Base-by-base conservation (phyloP, 805 yeast species). In the Teunomyces pallodes region DNA sequence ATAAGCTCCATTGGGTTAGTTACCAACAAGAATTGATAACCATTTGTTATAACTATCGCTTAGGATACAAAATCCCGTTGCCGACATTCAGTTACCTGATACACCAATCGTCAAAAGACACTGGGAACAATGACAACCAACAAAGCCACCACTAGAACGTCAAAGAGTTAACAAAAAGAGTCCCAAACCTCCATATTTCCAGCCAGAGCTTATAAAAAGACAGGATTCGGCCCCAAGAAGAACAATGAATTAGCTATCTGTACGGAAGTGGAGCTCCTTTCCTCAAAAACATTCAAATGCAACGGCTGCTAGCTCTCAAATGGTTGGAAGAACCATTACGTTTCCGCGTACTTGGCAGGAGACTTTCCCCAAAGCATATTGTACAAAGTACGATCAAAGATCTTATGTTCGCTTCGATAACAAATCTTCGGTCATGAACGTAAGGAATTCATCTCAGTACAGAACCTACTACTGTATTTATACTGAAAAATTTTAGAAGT, bases 1-100 rank as follows among this genome's bases (percentile, higher is more conserved):
- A 84, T 84, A 82, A 85, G 90, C 90, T 84, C 90, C 90, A 84
- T 85, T 84, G 90, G 80, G 90, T 84, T 84, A 72, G 59, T 47
- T 54, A 52, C 50, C 55, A 62, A 9, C 24, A 20, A 20, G 6
- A 17, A 20, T 13, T 32, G 35, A 24, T n/a, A 42, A 65, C 56
- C 82, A 83, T 80, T 82, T 82, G 87, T 80, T 78, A 85, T 84
- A 79, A 79, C 90, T 84, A 74, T 84, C 80, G 84, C 83, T 76
- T 81, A 75, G 83, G 76, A 72, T 67, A 61, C 74, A 58, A 53
- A 59, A 66, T 72, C 77, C 83, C 85, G 66, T 51, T 81, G 86
- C 87, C 87, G 86, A 83, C 81, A 58, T 24, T 44, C 39, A 35
- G 36, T 32, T 40, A 44, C 49, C 33, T 42, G 41, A 38, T 50